Evolutionary conservation across 441 rosid species (phyloP).

Genomic region (Euphorbia celastroides): DNA sequence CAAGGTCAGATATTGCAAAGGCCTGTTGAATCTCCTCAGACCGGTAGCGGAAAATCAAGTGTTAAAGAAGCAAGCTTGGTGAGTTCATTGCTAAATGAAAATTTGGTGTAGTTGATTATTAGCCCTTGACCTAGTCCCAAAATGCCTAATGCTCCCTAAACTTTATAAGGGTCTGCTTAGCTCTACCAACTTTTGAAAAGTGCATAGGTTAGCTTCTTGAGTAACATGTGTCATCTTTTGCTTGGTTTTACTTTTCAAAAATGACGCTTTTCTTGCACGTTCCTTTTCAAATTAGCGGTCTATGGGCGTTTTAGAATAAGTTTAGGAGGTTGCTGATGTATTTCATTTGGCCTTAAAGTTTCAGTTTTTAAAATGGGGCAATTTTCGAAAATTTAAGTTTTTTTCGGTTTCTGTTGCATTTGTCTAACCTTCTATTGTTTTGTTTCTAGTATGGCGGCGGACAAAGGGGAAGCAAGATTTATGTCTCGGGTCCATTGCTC

Average conservation of each 20-base stretch:
- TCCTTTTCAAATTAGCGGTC: no score
- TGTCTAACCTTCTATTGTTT: constrained; percentile 9
- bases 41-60: constrained; percentile 21
- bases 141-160: no score
- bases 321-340: no score
- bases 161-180: no score
- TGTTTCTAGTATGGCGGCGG: constrained; percentile 41
- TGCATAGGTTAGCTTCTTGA: no score
- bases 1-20: constrained; percentile 20
- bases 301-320: no score
- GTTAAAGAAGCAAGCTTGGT: constrained; percentile 33
- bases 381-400: neutral
- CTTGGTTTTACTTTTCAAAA: no score
- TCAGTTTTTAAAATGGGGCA: neutral
- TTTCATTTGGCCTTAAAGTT: no score
- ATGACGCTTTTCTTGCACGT: no score
- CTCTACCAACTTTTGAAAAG: no score
- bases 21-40: constrained; percentile 29
- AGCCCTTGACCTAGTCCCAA: no score
- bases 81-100: constrained; percentile 16
- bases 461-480: constrained; percentile 61
- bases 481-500: constrained; percentile 67
- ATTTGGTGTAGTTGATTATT: neutral
- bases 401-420: neutral
- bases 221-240: no score